These are phyloP conservation scores for Calonectria pauciramosa DNA, from an alignment of 2,329 filamentous ascomycete species.

Conservation along the genomic window DNA sequence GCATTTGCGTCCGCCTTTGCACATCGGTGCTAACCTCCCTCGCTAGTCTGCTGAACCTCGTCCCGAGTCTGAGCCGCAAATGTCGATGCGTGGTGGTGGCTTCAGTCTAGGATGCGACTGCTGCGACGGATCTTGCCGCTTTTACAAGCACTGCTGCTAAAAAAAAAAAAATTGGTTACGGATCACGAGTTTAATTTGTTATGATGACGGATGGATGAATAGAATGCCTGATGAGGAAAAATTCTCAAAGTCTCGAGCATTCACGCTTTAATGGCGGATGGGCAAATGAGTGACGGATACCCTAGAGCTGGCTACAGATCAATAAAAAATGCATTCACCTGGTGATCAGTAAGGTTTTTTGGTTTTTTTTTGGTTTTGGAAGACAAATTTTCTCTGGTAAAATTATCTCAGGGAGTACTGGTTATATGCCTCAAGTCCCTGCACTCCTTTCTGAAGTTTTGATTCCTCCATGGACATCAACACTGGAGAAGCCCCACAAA, in stretches of 20 bases:
- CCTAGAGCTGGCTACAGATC: background rate
- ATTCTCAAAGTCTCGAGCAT: background rate
- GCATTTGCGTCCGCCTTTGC: background rate
- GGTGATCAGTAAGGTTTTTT: background rate
- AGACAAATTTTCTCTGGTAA: background rate
- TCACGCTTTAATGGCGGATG: background rate
- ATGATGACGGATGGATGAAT: background rate
- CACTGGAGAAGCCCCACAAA: background rate
- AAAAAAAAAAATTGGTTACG: background rate
- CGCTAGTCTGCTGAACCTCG: slow-evolving; percentile 39
- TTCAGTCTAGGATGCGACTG: slow-evolving; percentile 46
- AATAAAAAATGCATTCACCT: background rate
- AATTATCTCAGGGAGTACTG: background rate
- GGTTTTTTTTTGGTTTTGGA: no score
- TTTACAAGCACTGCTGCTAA: slow-evolving; percentile 50
- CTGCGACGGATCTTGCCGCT: slow-evolving; percentile 47
- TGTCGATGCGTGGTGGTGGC: slow-evolving; percentile 46
- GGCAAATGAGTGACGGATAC: background rate
- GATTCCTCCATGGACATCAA: background rate
- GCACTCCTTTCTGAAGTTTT: background rate
- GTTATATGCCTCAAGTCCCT: background rate
- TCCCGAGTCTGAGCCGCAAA: slow-evolving; percentile 41
- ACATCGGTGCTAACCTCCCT: background rate
- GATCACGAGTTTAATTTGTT: background rate
- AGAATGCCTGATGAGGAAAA: background rate